phyloP scores from a whole-genome alignment of 495 filamentous ascomycete genomes.

The Neurospora sp. region DNA sequence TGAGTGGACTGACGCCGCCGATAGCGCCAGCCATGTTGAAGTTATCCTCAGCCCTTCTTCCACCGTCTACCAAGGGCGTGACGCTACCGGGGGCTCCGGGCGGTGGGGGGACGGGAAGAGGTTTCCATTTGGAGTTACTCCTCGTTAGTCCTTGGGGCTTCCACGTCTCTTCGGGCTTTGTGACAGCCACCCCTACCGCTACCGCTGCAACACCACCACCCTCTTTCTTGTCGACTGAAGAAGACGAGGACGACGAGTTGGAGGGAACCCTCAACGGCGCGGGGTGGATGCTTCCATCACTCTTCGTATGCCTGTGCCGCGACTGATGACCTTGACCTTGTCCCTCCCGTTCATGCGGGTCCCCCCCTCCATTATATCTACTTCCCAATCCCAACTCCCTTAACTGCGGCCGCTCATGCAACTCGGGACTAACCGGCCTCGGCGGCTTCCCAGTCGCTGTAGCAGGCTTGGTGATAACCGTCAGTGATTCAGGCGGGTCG shows the following conservation, averaged over 20 bases:
- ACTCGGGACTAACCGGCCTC: neutral
- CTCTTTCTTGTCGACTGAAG: neutral
- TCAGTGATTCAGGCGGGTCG: neutral
- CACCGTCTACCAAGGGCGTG: neutral
- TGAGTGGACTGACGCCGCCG: neutral
- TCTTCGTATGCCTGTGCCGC: conserved; percentile 1
- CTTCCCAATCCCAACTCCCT: neutral
- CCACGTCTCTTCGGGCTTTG: neutral
- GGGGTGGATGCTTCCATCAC: conserved; percentile 6
- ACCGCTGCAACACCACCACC: neutral
- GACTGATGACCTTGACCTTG: neutral
- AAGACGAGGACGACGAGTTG: neutral
- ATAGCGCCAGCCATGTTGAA: neutral
- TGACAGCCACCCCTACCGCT: too few relatives aligned
- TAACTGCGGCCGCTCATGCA: neutral
- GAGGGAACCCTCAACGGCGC: conserved; percentile 15
- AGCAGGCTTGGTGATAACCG: neutral
- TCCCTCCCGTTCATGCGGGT: neutral
- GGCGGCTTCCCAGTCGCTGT: neutral
- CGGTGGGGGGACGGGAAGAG: conserved; percentile 10
- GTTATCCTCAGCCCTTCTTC: neutral
- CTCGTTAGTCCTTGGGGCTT: neutral
- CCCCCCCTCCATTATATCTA: neutral
- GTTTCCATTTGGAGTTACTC: conserved; percentile 17
- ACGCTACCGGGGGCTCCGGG: neutral